Base-by-base conservation (phyloP, 2,329 filamentous ascomycete species). In the Orbilia quercus region DNA sequence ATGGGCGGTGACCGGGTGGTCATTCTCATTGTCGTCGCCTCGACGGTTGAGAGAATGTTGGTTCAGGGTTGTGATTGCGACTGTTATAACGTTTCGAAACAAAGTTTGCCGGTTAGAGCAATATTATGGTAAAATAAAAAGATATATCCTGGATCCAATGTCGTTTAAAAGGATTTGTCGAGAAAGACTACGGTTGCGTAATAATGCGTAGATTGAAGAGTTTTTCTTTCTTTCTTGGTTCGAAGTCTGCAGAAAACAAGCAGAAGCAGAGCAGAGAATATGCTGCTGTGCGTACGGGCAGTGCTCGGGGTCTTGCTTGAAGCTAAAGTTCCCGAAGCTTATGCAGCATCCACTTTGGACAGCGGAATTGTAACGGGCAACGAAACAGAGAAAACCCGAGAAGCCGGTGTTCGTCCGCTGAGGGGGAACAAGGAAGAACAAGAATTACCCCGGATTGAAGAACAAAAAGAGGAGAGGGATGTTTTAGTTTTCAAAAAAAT, bases 251-350 rank as follows among this genome's bases (percentile, higher is more conserved):
- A 51, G 62, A 59, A 14, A 67, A 67, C 63, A 67, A 45, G 63
- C 63, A 67, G 63, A 67, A 57, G 54, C 18, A 34, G 18, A 20
- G 58, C 9, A 20, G 42, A 50, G 42, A 14, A 58, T 66, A n/a
- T n/a, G n/a, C n/a, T n/a, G n/a, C n/a, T n/a, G n/a, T n/a, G n/a
- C n/a, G n/a, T n/a, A n/a, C n/a, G n/a, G 51, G 53, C 62, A 23
- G 62, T 65, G 62, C 47, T 47, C 42, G 67, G 51, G 22, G 23
- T 59, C n/a, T n/a, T 73, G 60, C 59, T 73, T 53, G 60, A 65
- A 73, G 54, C 40, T 73, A 73, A 73, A 73, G 69, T 73, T 55
- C 60, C 69, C 69, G 69, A 73, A 66, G 69, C 51, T 73, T 66
- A 73, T 73, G 69, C 69, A 73, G 55, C 50, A 57, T 65, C 69